Percentiles rank a stretch among this genome's conserved stretches.
These are phyloP conservation scores for Colletotrichum tamarilloi DNA, from an alignment of 2,329 filamentous ascomycete genomes.

Conservation along the genomic window DNA sequence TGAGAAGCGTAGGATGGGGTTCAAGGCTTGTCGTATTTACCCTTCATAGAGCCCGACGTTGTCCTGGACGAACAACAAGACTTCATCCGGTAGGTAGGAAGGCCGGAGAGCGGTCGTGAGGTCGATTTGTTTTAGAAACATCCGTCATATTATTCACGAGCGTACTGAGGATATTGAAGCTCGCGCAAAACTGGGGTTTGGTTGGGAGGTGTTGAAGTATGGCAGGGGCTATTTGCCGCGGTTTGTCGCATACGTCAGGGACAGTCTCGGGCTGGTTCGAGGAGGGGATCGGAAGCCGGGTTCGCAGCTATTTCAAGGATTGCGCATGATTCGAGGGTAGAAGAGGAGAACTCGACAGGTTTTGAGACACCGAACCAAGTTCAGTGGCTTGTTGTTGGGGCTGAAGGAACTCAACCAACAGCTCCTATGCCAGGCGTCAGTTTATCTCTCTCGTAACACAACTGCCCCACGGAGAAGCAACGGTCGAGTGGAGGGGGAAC, in stretches of 20 bases:
- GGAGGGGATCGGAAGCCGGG: background rate
- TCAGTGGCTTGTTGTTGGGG: background rate
- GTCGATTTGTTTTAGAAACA: constrained; percentile 97
- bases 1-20: background rate
- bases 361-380: background rate
- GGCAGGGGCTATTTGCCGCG: constrained; percentile 2
- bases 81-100: constrained; percentile 91
- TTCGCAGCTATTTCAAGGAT: constrained; percentile 12
- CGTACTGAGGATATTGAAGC: background rate
- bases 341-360: background rate
- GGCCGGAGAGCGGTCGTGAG: constrained; percentile 96
- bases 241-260: constrained; percentile 22
- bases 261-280: constrained; percentile 10
- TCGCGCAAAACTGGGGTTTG: constrained; percentile 5
- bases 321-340: constrained; percentile 14
- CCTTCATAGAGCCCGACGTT: constrained; percentile 97
- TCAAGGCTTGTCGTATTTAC: constrained; percentile 56
- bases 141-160: constrained; percentile 69
- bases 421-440: constrained; percentile 16
- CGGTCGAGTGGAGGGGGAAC: background rate
- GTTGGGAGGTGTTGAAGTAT: background rate
- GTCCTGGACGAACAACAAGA: constrained; percentile 95
- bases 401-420: background rate
- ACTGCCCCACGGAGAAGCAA: constrained; percentile 17
- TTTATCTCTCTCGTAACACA: constrained; percentile 27